Evolutionary conservation across 345 rosid species (phyloP).

Genomic region (Xanthoceras sorbifolium): DNA sequence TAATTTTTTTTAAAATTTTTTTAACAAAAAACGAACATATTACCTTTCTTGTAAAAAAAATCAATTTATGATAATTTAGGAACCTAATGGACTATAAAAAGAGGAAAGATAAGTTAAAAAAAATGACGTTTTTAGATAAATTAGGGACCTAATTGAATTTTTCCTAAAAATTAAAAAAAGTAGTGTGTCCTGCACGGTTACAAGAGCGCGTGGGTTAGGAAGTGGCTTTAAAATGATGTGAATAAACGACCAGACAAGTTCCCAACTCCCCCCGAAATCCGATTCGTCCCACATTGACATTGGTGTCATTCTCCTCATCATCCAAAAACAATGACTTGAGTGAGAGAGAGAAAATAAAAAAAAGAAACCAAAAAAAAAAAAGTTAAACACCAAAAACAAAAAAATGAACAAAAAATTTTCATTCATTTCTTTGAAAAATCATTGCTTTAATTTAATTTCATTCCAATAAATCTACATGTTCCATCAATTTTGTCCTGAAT

Average conservation of each 20-base stretch:
- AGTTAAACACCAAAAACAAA: too few species aligned
- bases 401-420: background rate
- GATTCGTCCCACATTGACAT: background rate
- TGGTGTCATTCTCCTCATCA: background rate
- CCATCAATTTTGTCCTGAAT: background rate
- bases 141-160: too few species aligned
- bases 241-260: background rate
- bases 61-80: too few species aligned
- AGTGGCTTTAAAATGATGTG: background rate
- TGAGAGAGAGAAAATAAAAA: background rate
- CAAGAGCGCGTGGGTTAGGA: background rate
- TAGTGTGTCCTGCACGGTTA: too few species aligned
- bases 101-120: too few species aligned
- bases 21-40: too few species aligned
- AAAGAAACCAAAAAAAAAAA: too few species aligned
- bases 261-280: background rate
- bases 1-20: too few species aligned
- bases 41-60: too few species aligned
- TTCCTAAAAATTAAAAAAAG: too few species aligned
- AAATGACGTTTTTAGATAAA: too few species aligned
- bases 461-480: background rate
- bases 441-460: background rate
- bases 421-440: background rate
- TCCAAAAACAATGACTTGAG: background rate
- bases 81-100: too few species aligned